Evolutionary conservation across 208 protist genomes (phyloP), one percentile per base, ranked within the genome.

Genomic region (Acanthamoeba divionensis): DNA sequence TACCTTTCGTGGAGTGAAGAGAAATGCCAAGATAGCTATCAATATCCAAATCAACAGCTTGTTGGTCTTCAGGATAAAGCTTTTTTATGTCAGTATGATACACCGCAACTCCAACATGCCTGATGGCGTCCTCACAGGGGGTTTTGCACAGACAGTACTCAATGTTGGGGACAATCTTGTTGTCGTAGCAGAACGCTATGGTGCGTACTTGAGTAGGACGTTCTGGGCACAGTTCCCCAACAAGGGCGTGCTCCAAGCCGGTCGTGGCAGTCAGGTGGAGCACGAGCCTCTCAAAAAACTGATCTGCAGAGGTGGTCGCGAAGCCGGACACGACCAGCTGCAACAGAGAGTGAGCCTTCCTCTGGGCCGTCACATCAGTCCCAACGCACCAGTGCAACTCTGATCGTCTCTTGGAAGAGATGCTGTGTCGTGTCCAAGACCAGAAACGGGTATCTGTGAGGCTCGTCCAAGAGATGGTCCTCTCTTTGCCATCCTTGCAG

Each of bases 101-200:
- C n/a, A n/a, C n/a, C n/a, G n/a, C n/a, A n/a, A n/a, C n/a, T n/a
- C n/a, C n/a, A n/a, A n/a, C n/a, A 45, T 36, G 13, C 18, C n/a
- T 60, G 71, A 82, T 36, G 15, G 62, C 71, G 24, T 82, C 31
- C 71, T 82, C 71, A 52, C 71, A 82, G 12, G 71, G 71, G 48
- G 71, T 82, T 4, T 52, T 52, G 12, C 38, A 45, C 38, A 82
- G 71, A 13, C 29, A 26, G 45, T 82, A 82, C 48, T 82, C 71
- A 26, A 82, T 82, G 71, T 82, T 82, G 1, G 45, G 3, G 8
- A 60, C 45, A 26, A 82, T 0, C n/a, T 38, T 8, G 45, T 52
- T 52, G 71, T 82, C 71, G n/a, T 63, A 44, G 45, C 71, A 82
- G 0, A 52, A n/a, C 2, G 71, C 71, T 29, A 82, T 82, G 45